Evolutionary conservation across 2,329 filamentous ascomycete genomes (phyloP).

Genomic region (Ceratocystis cacaofunesta): DNA sequence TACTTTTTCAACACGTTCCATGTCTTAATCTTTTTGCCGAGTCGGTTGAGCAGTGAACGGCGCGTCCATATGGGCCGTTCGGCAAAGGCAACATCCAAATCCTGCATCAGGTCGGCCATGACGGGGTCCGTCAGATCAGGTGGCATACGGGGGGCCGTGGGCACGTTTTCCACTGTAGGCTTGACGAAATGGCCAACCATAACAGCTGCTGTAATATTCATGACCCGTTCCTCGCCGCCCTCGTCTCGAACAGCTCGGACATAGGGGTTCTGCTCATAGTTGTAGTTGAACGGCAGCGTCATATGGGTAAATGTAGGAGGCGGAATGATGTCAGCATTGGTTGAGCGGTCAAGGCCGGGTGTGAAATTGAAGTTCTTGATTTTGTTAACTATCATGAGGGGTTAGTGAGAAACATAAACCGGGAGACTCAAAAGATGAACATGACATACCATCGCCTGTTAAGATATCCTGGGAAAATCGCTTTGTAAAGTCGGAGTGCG

Average conservation of each 20-base stretch:
- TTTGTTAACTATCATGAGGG: slow-evolving; percentile 29
- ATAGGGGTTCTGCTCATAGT: slow-evolving; percentile 74
- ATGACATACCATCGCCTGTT: slow-evolving; percentile 47
- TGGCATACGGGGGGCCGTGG: slow-evolving; percentile 44
- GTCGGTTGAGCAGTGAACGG: slow-evolving; percentile 60
- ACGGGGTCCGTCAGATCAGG: slow-evolving; percentile 44
- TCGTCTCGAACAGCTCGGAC: slow-evolving; percentile 48
- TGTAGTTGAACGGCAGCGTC: slow-evolving; percentile 59
- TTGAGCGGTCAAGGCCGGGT: slow-evolving; percentile 41
- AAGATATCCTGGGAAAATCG: slow-evolving; percentile 58
- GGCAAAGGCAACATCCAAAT: slow-evolving; percentile 51
- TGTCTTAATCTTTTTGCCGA: slow-evolving; percentile 37
- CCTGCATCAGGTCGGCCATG: slow-evolving; percentile 48
- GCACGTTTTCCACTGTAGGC: slow-evolving; percentile 46
- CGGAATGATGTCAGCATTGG: slow-evolving; percentile 57
- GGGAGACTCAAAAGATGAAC: neutral
- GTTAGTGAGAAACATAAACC: slow-evolving; percentile 9
- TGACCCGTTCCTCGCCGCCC: slow-evolving; percentile 36
- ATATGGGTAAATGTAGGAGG: slow-evolving; percentile 66
- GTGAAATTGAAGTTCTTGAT: slow-evolving; percentile 51
- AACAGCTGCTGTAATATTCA: slow-evolving; percentile 45
- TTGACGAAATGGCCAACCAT: slow-evolving; percentile 44
- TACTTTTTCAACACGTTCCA: slow-evolving; percentile 54
- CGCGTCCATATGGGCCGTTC: slow-evolving; percentile 76
- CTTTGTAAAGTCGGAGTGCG: slow-evolving; percentile 51